phyloP scores from a whole-genome alignment of 306 rosid genomes.

The Dalbergia cochinchinensis region DNA sequence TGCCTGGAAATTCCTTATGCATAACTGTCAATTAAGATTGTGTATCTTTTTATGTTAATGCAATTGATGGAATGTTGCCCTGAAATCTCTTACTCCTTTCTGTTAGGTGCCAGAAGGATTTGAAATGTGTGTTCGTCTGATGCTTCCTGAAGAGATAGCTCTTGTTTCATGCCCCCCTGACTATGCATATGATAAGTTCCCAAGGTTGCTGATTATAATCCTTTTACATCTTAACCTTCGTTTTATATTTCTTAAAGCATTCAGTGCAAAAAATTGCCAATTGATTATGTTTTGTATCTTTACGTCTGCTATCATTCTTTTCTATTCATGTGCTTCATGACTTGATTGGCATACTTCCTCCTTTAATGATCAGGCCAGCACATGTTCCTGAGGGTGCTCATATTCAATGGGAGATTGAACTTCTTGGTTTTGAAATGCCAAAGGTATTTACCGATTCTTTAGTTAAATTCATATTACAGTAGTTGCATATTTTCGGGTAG shows the following conservation, averaged over 20 bases:
- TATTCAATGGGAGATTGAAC: constrained; percentile 96
- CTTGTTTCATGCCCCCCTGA: constrained; percentile 93
- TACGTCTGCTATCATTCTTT: constrained; percentile 29
- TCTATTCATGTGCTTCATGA: constrained; percentile 34
- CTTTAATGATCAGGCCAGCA: constrained; percentile 65
- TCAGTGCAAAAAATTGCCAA: constrained; percentile 7
- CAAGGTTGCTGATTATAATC: constrained; percentile 62
- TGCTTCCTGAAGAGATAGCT: constrained; percentile 96
- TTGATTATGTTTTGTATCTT: constrained; percentile 23
- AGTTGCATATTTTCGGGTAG: constrained; percentile 7
- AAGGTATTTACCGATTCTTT: constrained; percentile 58
- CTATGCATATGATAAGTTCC: constrained; percentile 94
- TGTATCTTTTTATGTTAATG: constrained; percentile 24
- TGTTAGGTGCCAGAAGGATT: constrained; percentile 91
- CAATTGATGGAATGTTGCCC: constrained; percentile 19
- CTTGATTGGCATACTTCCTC: constrained; percentile 38
- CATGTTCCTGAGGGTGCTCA: constrained; percentile 90
- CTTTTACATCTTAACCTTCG: constrained; percentile 15
- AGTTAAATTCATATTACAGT: constrained; percentile 27
- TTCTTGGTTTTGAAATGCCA: constrained; percentile 94
- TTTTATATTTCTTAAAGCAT: constrained; percentile 31
- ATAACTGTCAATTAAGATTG: constrained; percentile 16
- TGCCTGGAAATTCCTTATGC: background rate
- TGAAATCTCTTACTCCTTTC: constrained; percentile 30
- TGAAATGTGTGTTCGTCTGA: constrained; percentile 92